A percentile compares a stretch with the other conserved stretches of the same genome.
Evolutionary conservation across 1,139 yeast species (phyloP).

Genomic region (Nadsonia starkeyi-henricii): DNA sequence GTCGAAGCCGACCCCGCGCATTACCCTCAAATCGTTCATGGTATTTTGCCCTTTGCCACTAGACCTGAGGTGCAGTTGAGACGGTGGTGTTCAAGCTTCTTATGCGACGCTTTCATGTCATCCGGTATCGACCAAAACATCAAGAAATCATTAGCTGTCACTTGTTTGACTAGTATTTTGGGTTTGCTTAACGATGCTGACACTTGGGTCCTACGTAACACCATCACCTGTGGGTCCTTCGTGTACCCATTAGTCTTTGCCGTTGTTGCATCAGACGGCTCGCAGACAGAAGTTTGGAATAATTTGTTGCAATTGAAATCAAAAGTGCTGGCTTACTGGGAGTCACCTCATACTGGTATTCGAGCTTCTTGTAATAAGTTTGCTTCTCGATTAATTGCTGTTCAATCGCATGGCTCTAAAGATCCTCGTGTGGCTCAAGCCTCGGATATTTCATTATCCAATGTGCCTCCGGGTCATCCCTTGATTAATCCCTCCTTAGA

Average conservation of each 20-base stretch:
- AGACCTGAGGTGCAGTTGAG: constrained; percentile 22
- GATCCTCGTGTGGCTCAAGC: constrained; percentile 22
- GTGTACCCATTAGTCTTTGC: constrained; percentile 23
- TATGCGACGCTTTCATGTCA: constrained; percentile 26
- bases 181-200: constrained; percentile 18
- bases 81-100: constrained; percentile 27
- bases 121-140: constrained; percentile 16
- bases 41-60: constrained; percentile 25
- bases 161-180: constrained; percentile 20
- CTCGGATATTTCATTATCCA: constrained; percentile 40
- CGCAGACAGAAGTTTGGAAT: constrained; percentile 19
- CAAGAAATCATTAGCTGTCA: constrained; percentile 19
- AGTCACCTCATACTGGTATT: background rate
- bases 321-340: constrained; percentile 13
- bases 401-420: constrained; percentile 42
- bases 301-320: constrained; percentile 20
- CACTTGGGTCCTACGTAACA: constrained; percentile 18
- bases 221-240: constrained; percentile 20
- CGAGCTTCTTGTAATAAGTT: constrained; percentile 39
- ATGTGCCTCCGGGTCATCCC: constrained; percentile 53
- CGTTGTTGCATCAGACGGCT: constrained; percentile 18
- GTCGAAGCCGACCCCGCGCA: constrained; percentile 24
- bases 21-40: constrained; percentile 24
- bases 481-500: constrained; percentile 47
- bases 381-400: constrained; percentile 53